phyloP scores from a whole-genome alignment of 805 yeast genomes.

The Candida berthetii region DNA sequence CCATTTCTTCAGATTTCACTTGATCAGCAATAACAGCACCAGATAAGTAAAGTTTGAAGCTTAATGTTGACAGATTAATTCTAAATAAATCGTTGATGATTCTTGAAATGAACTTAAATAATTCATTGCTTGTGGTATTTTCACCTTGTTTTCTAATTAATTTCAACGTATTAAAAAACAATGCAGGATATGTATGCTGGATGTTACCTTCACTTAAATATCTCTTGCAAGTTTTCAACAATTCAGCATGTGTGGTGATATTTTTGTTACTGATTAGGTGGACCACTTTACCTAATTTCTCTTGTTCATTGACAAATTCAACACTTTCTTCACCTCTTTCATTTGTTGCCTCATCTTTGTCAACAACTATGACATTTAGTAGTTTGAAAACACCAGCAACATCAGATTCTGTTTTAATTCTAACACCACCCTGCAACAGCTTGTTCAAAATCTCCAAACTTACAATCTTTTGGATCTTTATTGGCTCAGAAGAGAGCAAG shows the following conservation, averaged over 20 bases:
- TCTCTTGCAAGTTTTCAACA: conserved; percentile 38
- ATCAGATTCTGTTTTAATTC: conserved; percentile 37
- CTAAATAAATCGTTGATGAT: conserved; percentile 60
- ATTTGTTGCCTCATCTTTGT: conserved; percentile 17
- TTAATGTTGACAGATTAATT: conserved; percentile 28
- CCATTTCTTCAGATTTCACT: conserved; percentile 57
- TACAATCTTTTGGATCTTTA: conserved; percentile 46
- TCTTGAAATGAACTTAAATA: conserved; percentile 72
- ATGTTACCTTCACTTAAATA: conserved; percentile 54
- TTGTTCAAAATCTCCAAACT: conserved; percentile 58
- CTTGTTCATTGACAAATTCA: conserved; percentile 43
- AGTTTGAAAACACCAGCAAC: conserved; percentile 55
- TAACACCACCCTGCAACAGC: conserved; percentile 34
- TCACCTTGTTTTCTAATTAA: conserved; percentile 43
- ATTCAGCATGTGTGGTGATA: conserved; percentile 35
- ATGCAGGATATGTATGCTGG: conserved; percentile 68
- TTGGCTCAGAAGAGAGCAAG: conserved; percentile 48
- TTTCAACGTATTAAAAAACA: conserved; percentile 56
- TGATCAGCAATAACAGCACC: conserved; percentile 81
- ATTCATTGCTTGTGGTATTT: conserved; percentile 17
- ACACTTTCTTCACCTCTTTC: conserved; percentile 19
- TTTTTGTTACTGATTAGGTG: conserved; percentile 54
- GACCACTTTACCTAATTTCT: conserved; percentile 61
- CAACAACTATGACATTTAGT: conserved; percentile 45
- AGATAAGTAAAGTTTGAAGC: conserved; percentile 45